A percentile compares a stretch with the other conserved stretches of the same genome.
Conservation (phyloP, 2,329 filamentous ascomycete genomes). For the Neobulgaria alba region DNA sequence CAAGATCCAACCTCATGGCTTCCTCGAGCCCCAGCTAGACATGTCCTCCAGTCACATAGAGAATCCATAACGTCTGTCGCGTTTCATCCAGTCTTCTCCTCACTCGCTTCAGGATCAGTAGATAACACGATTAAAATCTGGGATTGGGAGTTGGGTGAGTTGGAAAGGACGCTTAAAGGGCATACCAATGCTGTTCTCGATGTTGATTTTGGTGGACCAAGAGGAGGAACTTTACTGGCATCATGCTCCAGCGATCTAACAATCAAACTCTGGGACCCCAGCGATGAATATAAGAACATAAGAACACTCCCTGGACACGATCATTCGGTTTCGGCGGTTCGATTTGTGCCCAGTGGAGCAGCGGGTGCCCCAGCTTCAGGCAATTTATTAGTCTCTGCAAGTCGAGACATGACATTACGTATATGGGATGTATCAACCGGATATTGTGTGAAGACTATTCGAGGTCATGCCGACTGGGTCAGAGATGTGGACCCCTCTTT, state of each 20-base stretch:
- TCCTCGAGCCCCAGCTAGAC: slow-evolving; percentile 70
- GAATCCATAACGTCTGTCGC: slow-evolving; percentile 77
- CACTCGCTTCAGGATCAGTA: slow-evolving; percentile 81
- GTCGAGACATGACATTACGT: slow-evolving; percentile 72
- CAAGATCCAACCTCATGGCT: slow-evolving; percentile 83
- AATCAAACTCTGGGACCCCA: slow-evolving; percentile 91
- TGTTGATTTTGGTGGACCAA: slow-evolving; percentile 81
- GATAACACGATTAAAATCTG: slow-evolving; percentile 94
- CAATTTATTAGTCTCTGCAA: slow-evolving; percentile 79
- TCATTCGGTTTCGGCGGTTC: slow-evolving; percentile 80
- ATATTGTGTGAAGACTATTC: slow-evolving; percentile 84
- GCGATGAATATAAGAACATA: slow-evolving; percentile 91
- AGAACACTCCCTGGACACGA: slow-evolving; percentile 85
- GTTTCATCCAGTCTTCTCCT: slow-evolving; percentile 88
- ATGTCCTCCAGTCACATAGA: slow-evolving; percentile 77
- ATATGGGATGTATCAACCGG: slow-evolving; percentile 94
- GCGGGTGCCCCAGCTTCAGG: slow-evolving; percentile 70
- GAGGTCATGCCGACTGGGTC: slow-evolving; percentile 85
- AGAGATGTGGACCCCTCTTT: slow-evolving; percentile 74
- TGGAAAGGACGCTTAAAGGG: slow-evolving; percentile 84
- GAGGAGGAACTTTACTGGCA: slow-evolving; percentile 68
- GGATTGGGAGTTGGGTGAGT: slow-evolving; percentile 91
- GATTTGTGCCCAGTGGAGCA: slow-evolving; percentile 78
- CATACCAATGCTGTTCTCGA: slow-evolving; percentile 85
- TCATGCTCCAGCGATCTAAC: slow-evolving; percentile 69